Evolutionary conservation across 768 basidiomycete species (phyloP), one percentile per base, ranked within the genome.

Genomic region (Termitomyces sp.): DNA sequence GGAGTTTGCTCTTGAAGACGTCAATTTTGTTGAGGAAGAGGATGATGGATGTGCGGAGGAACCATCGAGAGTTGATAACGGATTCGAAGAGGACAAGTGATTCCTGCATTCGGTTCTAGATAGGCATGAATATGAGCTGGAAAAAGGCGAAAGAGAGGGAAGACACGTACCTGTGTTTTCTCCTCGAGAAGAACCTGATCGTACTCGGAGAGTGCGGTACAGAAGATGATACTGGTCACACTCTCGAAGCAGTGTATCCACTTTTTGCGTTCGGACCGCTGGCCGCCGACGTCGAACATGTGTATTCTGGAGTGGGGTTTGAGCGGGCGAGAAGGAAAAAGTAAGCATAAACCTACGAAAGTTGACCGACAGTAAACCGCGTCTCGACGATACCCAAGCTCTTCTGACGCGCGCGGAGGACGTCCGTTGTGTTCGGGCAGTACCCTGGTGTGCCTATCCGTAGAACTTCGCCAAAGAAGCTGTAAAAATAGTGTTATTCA

Each of bases 11-110:
- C 45, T 90, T 87, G 75, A 97, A 95, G 43, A 96, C 77, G 69
- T 97, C 95, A 63, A 95, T 95, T 79, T 96, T 95, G 75, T 94
- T 95, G 59, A 95, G 73, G 82, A 95, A 95, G 46, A 95, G 74
- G 66, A 95, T 95, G 63, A 95, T 94, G 0, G 90, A 91, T 6
- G 93, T 94, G 65, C 92, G 86, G 53, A 92, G 86, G 72, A 95
- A 95, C 92, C 90, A 95, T 60, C 94, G 82, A 25, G 92, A 57
- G 9, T 57, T 96, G 75, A 91, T 92, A 68, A 95, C 92, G 19
- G 88, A 91, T 67, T 95, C 92, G 69, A 95, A 96, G 31, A 97
- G 84, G 0, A 92, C 86, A 45, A 97, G 75, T 0, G 92, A 90
- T 72, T 97, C 95, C 62, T 87, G 84, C 92, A 98, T 95, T 49